These are phyloP conservation scores for Pythium biforme DNA, from an alignment of 352 stramenopile species.

Conservation along the genomic window DNA sequence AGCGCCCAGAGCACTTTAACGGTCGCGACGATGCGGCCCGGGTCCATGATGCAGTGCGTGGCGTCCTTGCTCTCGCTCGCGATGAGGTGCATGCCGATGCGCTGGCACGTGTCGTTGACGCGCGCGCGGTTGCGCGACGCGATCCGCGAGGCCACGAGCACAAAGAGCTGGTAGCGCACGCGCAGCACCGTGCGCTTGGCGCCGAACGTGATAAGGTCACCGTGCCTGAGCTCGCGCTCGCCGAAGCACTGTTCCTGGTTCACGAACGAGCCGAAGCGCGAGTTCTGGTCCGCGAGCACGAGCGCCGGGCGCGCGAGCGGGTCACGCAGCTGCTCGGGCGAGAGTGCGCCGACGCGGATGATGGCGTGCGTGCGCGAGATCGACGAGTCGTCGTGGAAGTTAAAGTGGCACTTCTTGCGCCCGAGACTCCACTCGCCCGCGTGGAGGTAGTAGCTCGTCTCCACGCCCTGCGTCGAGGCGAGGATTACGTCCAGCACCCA, in stretches of 20 bases:
- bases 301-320: constrained; percentile 57
- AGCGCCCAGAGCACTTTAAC: constrained; percentile 87
- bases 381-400: constrained; percentile 76
- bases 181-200: constrained; percentile 79
- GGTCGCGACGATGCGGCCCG: constrained; percentile 74
- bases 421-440: constrained; percentile 84
- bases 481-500: constrained; percentile 78
- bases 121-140: constrained; percentile 50
- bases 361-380: constrained; percentile 81
- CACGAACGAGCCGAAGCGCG: constrained; percentile 86
- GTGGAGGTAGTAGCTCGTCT: constrained; percentile 77
- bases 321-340: constrained; percentile 55
- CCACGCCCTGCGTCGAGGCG: constrained; percentile 31
- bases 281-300: constrained; percentile 76
- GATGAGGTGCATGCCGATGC: constrained; percentile 81
- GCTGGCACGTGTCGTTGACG: constrained; percentile 76
- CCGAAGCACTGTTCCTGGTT: constrained; percentile 69
- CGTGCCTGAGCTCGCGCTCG: constrained; percentile 50
- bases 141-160: constrained; percentile 78
- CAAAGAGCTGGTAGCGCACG: constrained; percentile 80
- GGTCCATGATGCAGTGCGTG: constrained; percentile 87
- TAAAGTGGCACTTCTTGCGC: constrained; percentile 83
- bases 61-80: constrained; percentile 49
- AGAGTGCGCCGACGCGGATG: constrained; percentile 68
- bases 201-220: constrained; percentile 80